Evolutionary conservation across 139 green algal genomes (phyloP), one percentile per base, ranked within the genome.

Genomic region (Picochlorum sp.): DNA sequence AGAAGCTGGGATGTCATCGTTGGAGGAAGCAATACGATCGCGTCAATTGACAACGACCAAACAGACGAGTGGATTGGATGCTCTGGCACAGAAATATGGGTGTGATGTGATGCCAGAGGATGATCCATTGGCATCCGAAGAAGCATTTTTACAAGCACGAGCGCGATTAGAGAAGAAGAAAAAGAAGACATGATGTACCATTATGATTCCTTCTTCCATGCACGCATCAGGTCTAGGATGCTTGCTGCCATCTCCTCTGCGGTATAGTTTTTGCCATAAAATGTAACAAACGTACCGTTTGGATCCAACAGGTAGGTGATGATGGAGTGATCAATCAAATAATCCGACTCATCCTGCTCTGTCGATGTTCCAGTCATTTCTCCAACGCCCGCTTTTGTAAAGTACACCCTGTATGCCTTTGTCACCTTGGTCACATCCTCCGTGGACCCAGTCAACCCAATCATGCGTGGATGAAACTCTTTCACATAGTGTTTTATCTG

Each of bases 321-420:
- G 81, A 99, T 99, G 69, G 88, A 97, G 72, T 99, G 94, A 66
- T 99, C 94, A 9, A 99, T 84, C 30, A 99, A 76, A 71, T 99
- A 99, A 64, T 98, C 94, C 5, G 84, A 61, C 1, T 51, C 49
- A n/a, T 54, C 57, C 13, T 56, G 14, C 16, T 50, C 64, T 21
- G 30, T 26, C 3, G 26, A 32, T 38, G 21, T 21, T 30, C 23
- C 51, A 7, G 49, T 63, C 20, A 54, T 65, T 4, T 69, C 47
- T 52, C 56, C 75, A 34, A 15, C 74, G 76, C 20, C 56, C 26
- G 87, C 88, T 72, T 95, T 95, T 59, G 60, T 87, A 71, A 88
- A 95, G 76, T 98, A 98, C 46, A 96, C 91, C 34, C 88, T 74
- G 70, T 92, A 96, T 7, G 72, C 64, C 57, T 84, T 89, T 51